phyloP scores from a whole-genome alignment of 805 yeast species.

The Hanseniaspora guilliermondii region DNA sequence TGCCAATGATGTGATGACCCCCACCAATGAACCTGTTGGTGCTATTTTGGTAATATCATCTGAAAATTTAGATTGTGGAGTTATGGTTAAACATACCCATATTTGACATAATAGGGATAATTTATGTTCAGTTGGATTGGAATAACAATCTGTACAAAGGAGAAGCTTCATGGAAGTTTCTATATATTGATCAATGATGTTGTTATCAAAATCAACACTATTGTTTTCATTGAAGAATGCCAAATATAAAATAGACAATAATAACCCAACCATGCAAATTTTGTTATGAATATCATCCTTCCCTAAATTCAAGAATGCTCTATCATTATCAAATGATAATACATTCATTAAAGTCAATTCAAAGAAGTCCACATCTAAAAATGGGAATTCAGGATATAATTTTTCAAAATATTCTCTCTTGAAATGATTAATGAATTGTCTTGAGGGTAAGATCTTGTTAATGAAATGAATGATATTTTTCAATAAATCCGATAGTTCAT shows the following conservation, averaged over 20 bases:
- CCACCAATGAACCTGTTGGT: conserved; percentile 27
- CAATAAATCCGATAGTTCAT: conserved; percentile 21
- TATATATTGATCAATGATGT: conserved; percentile 17
- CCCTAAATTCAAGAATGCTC: conserved; percentile 21
- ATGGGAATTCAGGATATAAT: conserved; percentile 23
- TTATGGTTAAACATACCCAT: conserved; percentile 26
- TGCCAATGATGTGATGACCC: conserved; percentile 24
- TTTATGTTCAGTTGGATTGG: conserved; percentile 25
- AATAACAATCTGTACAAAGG: conserved; percentile 24
- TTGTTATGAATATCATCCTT: conserved; percentile 22
- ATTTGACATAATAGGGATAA: conserved; percentile 23
- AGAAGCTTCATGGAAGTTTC: conserved; percentile 22
- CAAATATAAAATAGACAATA: conserved; percentile 23
- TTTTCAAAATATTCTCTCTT: conserved; percentile 23
- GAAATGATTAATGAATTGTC: conserved; percentile 19
- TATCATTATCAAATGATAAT: conserved; percentile 17
- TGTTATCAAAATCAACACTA: conserved; percentile 13
- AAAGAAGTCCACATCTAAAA: conserved; percentile 22
- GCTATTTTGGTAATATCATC: conserved; percentile 27
- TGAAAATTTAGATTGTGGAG: conserved; percentile 23
- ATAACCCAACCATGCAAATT: conserved; percentile 21
- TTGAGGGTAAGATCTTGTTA: conserved; percentile 23
- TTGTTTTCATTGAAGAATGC: conserved; percentile 14
- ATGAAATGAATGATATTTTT: conserved; percentile 19
- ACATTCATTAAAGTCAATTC: conserved; percentile 23